Evolutionary conservation across 306 rosid species (phyloP), one percentile per base, ranked within the genome.

Genomic region (Lathyrus aphaca): DNA sequence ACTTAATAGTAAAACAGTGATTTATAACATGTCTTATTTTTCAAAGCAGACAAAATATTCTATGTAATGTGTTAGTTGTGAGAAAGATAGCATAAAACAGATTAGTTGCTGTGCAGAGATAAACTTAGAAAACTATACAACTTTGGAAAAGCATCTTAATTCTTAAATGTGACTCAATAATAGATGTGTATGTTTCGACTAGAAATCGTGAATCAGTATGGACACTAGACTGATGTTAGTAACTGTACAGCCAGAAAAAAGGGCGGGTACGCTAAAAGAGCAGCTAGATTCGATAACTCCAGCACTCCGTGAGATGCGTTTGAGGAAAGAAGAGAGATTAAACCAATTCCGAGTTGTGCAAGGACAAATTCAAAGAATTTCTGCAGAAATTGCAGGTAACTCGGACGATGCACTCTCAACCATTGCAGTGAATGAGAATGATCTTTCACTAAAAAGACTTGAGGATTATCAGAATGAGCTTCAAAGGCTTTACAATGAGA

Each of bases 281-380:
- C 99, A 95, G 81, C 81, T 95, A 81, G 92, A 95, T 77, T 95
- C 99, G 14, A 87, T 95, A 71, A 87, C 89, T 21, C 99, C 99
- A 39, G 92, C 95, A 54, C 82, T 91, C 75, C 75, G 64, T 63
- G 97, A 95, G 68, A 91, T 95, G 97, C 80, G 88, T 37, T 40
- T 76, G 79, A 87, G 92, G 83, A 95, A 89, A 82, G 95, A 87
- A 74, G 99, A 91, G 64, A 87, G 99, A 80, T 35, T 90, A 81
- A 91, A 80, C 72, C 90, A 89, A 79, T 95, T 91, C 75, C 85
- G 79, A 63, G 76, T 81, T 13, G 89, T 91, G 54, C 99, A 83
- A 74, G 86, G 83, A 64, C 85, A 87, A 64, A 89, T 91, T 75
- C 95, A 84, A 79, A 89, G 84, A 76, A 86, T 86, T 73, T 87